These are phyloP conservation scores for Lavandula angustifolia DNA, from an alignment of 257 asterid genomes.

Conservation along the genomic window DNA sequence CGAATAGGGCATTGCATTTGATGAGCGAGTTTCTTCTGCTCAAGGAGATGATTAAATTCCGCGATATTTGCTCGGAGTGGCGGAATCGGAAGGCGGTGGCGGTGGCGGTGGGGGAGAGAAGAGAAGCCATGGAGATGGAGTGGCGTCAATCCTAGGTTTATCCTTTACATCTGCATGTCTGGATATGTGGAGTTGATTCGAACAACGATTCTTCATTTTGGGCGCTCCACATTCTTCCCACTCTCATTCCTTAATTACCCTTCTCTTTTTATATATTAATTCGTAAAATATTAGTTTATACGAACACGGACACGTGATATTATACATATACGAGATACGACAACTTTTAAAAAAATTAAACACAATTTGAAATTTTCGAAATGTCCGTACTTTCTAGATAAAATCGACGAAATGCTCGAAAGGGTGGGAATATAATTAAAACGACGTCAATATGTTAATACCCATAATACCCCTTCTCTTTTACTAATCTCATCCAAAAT, in stretches of 20 bases:
- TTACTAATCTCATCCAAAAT: no score
- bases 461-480: no score
- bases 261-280: not conserved
- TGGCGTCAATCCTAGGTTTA: conserved; percentile 46
- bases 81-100: conserved; percentile 42
- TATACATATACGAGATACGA: no score
- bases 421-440: no score
- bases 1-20: conserved; percentile 56
- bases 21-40: conserved; percentile 26
- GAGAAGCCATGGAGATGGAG: conserved; percentile 59
- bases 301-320: no score
- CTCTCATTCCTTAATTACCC: not conserved
- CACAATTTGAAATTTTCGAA: no score
- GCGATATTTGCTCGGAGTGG: conserved; percentile 28
- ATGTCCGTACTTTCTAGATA: no score
- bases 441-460: no score
- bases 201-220: conserved; percentile 46
- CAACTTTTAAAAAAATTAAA: no score
- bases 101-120: conserved; percentile 52
- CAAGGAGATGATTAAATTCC: conserved; percentile 31
- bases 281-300: no score
- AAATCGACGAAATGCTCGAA: no score
- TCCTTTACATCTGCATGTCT: conserved; percentile 32
- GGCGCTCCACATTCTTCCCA: not conserved
- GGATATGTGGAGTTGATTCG: conserved; percentile 53